Percentiles rank a stretch among this genome's conserved stretches.
These are phyloP conservation scores for Candida mattraensis DNA, from an alignment of 805 yeast species.

Conservation along the genomic window DNA sequence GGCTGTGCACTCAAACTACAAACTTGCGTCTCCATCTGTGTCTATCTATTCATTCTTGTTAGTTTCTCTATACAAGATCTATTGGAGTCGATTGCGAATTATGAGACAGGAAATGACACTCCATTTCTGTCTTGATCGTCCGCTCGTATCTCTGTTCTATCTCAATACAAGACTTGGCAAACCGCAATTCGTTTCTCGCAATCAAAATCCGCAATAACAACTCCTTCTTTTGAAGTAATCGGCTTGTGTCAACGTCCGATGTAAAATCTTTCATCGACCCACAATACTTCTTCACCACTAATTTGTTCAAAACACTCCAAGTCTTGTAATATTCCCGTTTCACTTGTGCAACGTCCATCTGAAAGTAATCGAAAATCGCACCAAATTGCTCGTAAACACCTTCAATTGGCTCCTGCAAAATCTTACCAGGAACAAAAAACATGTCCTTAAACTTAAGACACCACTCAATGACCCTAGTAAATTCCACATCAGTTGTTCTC, in stretches of 20 bases:
- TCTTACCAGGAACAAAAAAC: constrained; percentile 28
- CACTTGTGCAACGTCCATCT: constrained; percentile 16
- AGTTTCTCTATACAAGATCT: constrained; percentile 3
- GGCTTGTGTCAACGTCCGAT: constrained; percentile 38
- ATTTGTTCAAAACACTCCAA: constrained; percentile 25
- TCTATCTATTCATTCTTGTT: background rate
- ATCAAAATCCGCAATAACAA: constrained; percentile 70
- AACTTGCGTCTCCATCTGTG: background rate
- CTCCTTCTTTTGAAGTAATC: constrained; percentile 46
- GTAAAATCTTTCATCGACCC: constrained; percentile 29
- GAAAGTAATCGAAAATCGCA: constrained; percentile 18
- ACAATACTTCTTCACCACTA: constrained; percentile 20
- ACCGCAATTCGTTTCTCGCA: constrained; percentile 36
- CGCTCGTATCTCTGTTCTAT: constrained; percentile 31
- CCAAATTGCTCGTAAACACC: constrained; percentile 23
- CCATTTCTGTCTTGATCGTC: constrained; percentile 29
- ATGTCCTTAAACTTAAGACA: constrained; percentile 30
- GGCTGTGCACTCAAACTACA: too few relatives aligned
- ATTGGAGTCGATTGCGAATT: constrained; percentile 2
- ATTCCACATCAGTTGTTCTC: constrained; percentile 24
- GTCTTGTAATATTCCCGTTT: constrained; percentile 20
- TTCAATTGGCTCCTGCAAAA: constrained; percentile 22
- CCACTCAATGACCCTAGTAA: constrained; percentile 33
- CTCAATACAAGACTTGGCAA: constrained; percentile 27
- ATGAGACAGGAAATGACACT: constrained; percentile 11